phyloP scores from a whole-genome alignment of 108 stramenopile species.

The Schizochytrium sp. region DNA sequence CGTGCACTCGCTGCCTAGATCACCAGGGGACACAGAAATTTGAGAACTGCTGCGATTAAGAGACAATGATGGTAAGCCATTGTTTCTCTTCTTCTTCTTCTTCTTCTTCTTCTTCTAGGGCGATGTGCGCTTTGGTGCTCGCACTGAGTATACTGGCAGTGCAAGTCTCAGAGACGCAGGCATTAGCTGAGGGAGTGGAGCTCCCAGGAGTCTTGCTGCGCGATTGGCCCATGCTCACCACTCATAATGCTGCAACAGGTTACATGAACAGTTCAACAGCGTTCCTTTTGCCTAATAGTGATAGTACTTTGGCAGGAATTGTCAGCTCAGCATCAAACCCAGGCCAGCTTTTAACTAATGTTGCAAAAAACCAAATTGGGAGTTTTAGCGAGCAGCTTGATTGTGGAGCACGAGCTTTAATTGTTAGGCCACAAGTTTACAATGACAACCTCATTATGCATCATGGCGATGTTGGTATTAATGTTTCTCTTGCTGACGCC shows the following conservation, averaged over 20 bases:
- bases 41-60: too few species aligned
- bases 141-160: not conserved
- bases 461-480: not conserved
- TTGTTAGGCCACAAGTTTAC: not conserved
- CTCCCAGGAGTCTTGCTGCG: not conserved
- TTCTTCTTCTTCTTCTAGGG: too few species aligned
- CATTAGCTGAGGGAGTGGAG: not conserved
- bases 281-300: not conserved
- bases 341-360: not conserved
- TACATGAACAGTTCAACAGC: not conserved
- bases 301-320: not conserved
- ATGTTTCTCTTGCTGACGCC: not conserved
- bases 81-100: too few species aligned
- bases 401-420: slow-evolving; percentile 23
- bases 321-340: not conserved
- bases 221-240: slow-evolving; percentile 38
- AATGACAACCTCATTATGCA: slow-evolving; percentile 30
- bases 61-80: too few species aligned
- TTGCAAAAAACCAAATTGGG: not conserved
- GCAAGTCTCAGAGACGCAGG: not conserved
- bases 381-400: slow-evolving; percentile 31
- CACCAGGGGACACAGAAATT: too few species aligned
- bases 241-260: slow-evolving; percentile 51
- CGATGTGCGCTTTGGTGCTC: not conserved
- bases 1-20: too few species aligned